phyloP scores from a whole-genome alignment of 768 basidiomycete species.

The Hirschioporus abietinus region DNA sequence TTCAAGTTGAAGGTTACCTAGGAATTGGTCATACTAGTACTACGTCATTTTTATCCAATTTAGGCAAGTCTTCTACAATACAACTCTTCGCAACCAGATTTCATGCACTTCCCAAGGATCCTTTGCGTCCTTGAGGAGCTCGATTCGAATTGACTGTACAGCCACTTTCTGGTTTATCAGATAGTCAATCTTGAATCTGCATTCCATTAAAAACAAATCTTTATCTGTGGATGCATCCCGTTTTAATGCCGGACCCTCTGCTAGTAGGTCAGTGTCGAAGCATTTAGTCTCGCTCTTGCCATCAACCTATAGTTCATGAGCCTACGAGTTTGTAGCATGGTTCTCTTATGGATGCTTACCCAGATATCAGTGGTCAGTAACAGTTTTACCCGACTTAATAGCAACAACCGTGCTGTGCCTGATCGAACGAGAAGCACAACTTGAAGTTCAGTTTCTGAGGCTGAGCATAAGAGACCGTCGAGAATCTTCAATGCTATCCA shows the following conservation, averaged over 20 bases:
- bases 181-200: slow-evolving; percentile 17
- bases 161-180: slow-evolving; percentile 6
- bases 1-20: no score
- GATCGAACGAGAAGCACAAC: slow-evolving; percentile 32
- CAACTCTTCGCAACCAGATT: slow-evolving; percentile 31
- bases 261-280: not conserved
- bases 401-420: slow-evolving; percentile 28
- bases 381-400: slow-evolving; percentile 9
- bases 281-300: slow-evolving; percentile 3
- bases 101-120: slow-evolving; percentile 34
- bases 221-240: not conserved
- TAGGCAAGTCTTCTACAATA: not conserved
- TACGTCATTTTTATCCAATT: not conserved
- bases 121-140: slow-evolving; percentile 22
- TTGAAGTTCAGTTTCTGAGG: slow-evolving; percentile 18
- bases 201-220: slow-evolving; percentile 17
- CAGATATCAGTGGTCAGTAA: slow-evolving; percentile 15
- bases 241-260: no score
- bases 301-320: slow-evolving; percentile 2
- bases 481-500: slow-evolving; percentile 34
- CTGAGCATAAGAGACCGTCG: slow-evolving; percentile 18
- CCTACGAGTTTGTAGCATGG: no score
- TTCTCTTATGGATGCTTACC: slow-evolving; percentile 19
- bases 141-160: slow-evolving; percentile 26
- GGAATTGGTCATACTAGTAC: not conserved